Percentiles rank a stretch among this genome's conserved stretches.
phyloP scores from a whole-genome alignment of 371 early-diverging fungal species.

The Mortierella sp. region DNA sequence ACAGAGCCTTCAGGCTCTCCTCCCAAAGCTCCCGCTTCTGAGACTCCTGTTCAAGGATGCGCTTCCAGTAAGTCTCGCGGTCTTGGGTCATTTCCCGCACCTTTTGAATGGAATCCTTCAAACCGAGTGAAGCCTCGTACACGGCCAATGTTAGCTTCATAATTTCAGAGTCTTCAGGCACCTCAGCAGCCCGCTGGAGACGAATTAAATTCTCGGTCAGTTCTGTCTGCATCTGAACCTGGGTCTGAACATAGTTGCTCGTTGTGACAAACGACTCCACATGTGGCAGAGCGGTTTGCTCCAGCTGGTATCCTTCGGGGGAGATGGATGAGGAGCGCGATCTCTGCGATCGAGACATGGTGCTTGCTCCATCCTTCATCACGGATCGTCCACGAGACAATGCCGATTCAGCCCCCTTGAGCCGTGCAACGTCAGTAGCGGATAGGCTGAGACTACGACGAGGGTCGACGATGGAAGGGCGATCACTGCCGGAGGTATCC shows the following conservation, averaged over 20 bases:
- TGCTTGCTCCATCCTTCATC: slow-evolving; percentile 9
- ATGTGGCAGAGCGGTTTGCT: slow-evolving; percentile 25
- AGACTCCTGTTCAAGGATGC: slow-evolving; percentile 58
- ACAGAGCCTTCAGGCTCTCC: slow-evolving; percentile 57
- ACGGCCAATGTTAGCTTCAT: slow-evolving; percentile 29
- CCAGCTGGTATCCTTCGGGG: slow-evolving; percentile 13
- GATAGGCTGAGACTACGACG: slow-evolving; percentile 29
- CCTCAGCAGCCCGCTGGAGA: slow-evolving; percentile 38
- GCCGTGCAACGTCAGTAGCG: slow-evolving; percentile 6
- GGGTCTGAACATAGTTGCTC: slow-evolving; percentile 52
- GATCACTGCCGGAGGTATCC: slow-evolving; percentile 41
- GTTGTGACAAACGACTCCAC: slow-evolving; percentile 47
- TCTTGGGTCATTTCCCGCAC: slow-evolving; percentile 58
- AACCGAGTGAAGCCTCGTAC: slow-evolving; percentile 37
- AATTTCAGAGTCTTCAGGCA: slow-evolving; percentile 48
- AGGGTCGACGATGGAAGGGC: slow-evolving; percentile 35
- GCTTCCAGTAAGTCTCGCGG: slow-evolving; percentile 63
- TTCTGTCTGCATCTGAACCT: slow-evolving; percentile 48
- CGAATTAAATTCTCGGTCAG: slow-evolving; percentile 39
- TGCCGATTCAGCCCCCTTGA: slow-evolving; percentile 6
- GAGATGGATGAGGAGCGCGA: slow-evolving; percentile 46
- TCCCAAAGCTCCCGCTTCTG: slow-evolving; percentile 63
- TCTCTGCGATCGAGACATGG: slow-evolving; percentile 13
- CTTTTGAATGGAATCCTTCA: slow-evolving; percentile 53
- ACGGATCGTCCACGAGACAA: slow-evolving; percentile 27